Conservation (phyloP, 2,329 filamentous ascomycete species). For the Monilinia aucupariae region DNA sequence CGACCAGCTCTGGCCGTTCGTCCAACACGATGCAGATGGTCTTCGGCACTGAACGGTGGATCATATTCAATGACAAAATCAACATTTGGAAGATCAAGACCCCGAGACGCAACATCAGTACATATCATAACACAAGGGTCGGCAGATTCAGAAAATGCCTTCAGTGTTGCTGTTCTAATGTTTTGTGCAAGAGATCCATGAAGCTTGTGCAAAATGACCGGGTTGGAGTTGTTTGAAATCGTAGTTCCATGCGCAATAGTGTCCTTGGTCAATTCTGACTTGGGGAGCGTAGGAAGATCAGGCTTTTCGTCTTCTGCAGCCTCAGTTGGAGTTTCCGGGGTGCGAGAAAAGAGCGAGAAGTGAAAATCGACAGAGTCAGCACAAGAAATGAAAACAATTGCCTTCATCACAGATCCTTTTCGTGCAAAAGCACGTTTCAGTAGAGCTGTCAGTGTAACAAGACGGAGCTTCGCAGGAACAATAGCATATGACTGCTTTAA, state of each 20-base stretch:
- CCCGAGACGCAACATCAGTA: constrained; percentile 92
- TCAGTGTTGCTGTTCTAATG: constrained; percentile 78
- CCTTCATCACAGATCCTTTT: constrained; percentile 90
- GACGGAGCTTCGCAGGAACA: constrained; percentile 79
- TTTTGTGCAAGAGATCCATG: constrained; percentile 89
- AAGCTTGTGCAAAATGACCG: constrained; percentile 75
- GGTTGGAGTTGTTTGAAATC: constrained; percentile 70
- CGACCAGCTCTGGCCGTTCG: constrained; percentile 90
- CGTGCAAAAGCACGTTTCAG: constrained; percentile 84
- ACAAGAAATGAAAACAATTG: constrained; percentile 93
- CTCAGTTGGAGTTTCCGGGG: constrained; percentile 30
- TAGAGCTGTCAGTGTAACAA: constrained; percentile 80
- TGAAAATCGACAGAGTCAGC: constrained; percentile 97
- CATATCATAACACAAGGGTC: constrained; percentile 81
- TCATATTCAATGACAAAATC: constrained; percentile 96
- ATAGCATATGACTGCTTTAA: constrained; percentile 88
- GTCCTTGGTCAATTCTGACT: constrained; percentile 41
- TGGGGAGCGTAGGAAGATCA: constrained; percentile 31
- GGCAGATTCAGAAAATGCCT: constrained; percentile 67
- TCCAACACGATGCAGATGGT: constrained; percentile 91
- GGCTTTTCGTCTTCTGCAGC: constrained; percentile 36
- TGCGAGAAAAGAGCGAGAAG: constrained; percentile 66
- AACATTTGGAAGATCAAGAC: constrained; percentile 90
- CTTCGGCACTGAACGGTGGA: constrained; percentile 85
- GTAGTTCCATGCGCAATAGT: constrained; percentile 66